Evolutionary conservation across 805 yeast genomes (phyloP).

Genomic region (Candida odintsovae): DNA sequence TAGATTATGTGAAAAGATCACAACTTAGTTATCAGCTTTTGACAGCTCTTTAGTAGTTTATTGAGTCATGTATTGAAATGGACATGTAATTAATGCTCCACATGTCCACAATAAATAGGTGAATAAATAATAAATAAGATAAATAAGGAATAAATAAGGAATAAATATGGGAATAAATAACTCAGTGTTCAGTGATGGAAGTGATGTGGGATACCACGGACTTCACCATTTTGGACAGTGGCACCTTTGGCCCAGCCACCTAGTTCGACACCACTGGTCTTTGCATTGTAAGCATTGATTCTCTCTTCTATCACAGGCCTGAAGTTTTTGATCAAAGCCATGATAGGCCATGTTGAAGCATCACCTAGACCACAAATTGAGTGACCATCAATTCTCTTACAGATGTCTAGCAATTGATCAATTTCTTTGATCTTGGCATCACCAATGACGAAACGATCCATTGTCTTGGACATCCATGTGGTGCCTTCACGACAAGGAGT

Average conservation of each 20-base stretch:
- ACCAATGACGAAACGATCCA: slow-evolving; percentile 75
- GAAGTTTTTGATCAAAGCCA: slow-evolving; percentile 81
- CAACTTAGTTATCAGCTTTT: no score
- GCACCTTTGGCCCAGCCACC: slow-evolving; percentile 80
- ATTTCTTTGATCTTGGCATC: slow-evolving; percentile 79
- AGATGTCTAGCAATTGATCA: slow-evolving; percentile 77
- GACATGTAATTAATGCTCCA: background rate
- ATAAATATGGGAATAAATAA: slow-evolving; percentile 4
- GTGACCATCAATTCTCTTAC: slow-evolving; percentile 86
- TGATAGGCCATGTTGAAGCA: slow-evolving; percentile 93
- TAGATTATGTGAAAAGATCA: no score
- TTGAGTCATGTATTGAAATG: background rate
- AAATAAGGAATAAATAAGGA: slow-evolving; percentile 1
- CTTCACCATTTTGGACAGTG: slow-evolving; percentile 54
- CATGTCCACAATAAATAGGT: background rate
- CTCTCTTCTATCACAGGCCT: slow-evolving; percentile 77
- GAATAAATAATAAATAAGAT: slow-evolving; percentile 7
- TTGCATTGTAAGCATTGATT: slow-evolving; percentile 53
- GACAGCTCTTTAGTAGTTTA: no score
- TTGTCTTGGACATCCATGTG: slow-evolving; percentile 76
- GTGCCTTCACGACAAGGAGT: slow-evolving; percentile 95
- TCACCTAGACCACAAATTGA: slow-evolving; percentile 91
- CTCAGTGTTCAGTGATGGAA: slow-evolving; percentile 17
- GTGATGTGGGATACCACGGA: slow-evolving; percentile 47
- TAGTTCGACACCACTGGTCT: slow-evolving; percentile 34